Conservation (phyloP, 495 filamentous ascomycete genomes). For the Hypoxylon cercidicola region DNA sequence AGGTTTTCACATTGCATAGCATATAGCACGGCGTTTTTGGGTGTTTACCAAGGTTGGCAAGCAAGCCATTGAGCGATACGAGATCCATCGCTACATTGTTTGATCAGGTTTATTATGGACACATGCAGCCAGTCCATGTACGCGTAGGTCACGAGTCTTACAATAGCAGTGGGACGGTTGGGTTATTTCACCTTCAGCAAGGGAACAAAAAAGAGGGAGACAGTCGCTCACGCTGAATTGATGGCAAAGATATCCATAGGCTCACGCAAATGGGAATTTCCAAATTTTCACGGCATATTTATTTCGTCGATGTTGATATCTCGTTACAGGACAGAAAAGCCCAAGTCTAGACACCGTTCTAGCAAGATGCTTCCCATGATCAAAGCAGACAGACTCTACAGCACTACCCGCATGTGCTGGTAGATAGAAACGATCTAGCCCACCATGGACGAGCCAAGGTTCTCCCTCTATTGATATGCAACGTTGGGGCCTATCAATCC, state of each 20-base stretch:
- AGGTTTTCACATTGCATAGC: constrained; percentile 41
- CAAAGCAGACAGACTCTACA: constrained; percentile 30
- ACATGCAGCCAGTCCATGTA: not conserved
- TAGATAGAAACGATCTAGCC: constrained; percentile 15
- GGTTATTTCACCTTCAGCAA: constrained; percentile 17
- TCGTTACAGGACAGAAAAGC: constrained; percentile 34
- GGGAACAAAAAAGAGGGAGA: constrained; percentile 7
- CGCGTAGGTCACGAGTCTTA: not conserved
- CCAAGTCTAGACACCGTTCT: constrained; percentile 40
- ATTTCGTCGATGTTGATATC: constrained; percentile 30
- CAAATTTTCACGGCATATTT: constrained; percentile 26
- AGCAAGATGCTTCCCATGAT: constrained; percentile 34
- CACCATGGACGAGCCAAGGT: constrained; percentile 2
- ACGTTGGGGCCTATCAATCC: constrained; percentile 8
- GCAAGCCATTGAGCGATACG: constrained; percentile 8
- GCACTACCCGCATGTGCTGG: constrained; percentile 20
- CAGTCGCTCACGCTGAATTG: constrained; percentile 18
- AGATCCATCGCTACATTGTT: constrained; percentile 14
- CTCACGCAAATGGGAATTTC: constrained; percentile 35
- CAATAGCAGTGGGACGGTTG: constrained; percentile 5
- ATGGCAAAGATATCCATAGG: constrained; percentile 37
- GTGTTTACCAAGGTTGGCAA: constrained; percentile 9
- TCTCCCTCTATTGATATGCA: constrained; percentile 27
- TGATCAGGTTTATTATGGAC: constrained; percentile 11
- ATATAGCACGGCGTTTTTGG: constrained; percentile 49